Evolutionary conservation across 495 filamentous ascomycete species (phyloP).

Genomic region (Tricharina praecox): DNA sequence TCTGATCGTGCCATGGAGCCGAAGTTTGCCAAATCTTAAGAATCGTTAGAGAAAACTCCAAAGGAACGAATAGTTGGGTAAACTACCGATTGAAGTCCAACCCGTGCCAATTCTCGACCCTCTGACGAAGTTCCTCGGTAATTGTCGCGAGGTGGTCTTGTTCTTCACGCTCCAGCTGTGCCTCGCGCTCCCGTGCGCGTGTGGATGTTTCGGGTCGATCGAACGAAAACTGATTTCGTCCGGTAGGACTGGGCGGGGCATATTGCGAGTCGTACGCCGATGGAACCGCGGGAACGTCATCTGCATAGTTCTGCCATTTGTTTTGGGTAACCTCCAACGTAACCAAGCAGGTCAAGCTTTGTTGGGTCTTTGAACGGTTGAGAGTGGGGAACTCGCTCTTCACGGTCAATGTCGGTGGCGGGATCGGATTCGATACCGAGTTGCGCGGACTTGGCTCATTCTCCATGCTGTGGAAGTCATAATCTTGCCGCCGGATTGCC

Average conservation of each 20-base stretch:
- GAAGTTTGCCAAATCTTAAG: slow-evolving; percentile 75
- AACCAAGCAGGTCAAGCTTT: slow-evolving; percentile 83
- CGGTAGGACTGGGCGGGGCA: slow-evolving; percentile 21
- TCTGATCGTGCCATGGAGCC: slow-evolving; percentile 74
- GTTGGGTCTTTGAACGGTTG: slow-evolving; percentile 79
- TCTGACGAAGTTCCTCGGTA: slow-evolving; percentile 65
- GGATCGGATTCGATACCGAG: slow-evolving; percentile 69
- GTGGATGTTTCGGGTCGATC: slow-evolving; percentile 28
- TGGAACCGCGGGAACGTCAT: slow-evolving; percentile 59
- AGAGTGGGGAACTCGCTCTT: slow-evolving; percentile 94
- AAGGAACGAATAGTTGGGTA: neutral
- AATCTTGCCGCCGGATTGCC: slow-evolving; percentile 59
- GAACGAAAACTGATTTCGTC: slow-evolving; percentile 24
- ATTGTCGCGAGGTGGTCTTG: slow-evolving; percentile 60
- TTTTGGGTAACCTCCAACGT: slow-evolving; percentile 88
- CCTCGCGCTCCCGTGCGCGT: slow-evolving; percentile 22
- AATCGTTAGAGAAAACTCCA: slow-evolving; percentile 4
- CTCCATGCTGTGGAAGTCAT: slow-evolving; percentile 94
- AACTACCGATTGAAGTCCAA: slow-evolving; percentile 76
- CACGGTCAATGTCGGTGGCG: slow-evolving; percentile 74
- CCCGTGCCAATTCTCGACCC: slow-evolving; percentile 97
- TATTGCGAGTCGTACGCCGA: slow-evolving; percentile 27
- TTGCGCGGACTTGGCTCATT: slow-evolving; percentile 59
- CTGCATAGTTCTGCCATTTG: slow-evolving; percentile 75
- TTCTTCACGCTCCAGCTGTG: slow-evolving; percentile 20